Evolutionary conservation across 2,329 filamentous ascomycete genomes (phyloP), one percentile per base, ranked within the genome.

Genomic region (Teratosphaeria gauchensis): DNA sequence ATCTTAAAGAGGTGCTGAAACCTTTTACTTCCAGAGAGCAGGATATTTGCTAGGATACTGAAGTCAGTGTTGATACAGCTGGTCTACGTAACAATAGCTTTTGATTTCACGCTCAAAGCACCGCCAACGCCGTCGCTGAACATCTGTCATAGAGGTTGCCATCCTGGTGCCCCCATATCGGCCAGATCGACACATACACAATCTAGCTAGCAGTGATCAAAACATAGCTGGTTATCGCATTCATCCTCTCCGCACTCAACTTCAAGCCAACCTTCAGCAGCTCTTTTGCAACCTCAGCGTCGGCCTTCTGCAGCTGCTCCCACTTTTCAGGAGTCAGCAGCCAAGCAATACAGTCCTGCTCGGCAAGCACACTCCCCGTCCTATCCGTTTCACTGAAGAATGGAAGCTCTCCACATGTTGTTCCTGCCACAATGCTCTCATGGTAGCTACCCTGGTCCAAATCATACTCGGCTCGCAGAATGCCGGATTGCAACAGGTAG

Each of bases 181-280:
- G 4, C 42, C 42, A 46, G 21, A 16, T 28, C 53, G 28, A 56
- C 42, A 21, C n/a, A 21, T n/a, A 48, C 42, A 54, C 16, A 35
- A 21, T 33, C 69, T 62, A 75, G 63, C 72, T 73, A 56, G 73
- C 73, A 24, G 71, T 74, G 54, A 75, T 73, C 56, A 75, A 62
- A n/a, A 75, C 73, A 65, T 75, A 75, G 57, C 71, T 74, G 28
- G 83, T 86, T 62, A 86, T 84, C 57, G 82, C 81, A 68, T 84
- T 82, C 90, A 97, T 95, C 65, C 94, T 82, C 80, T 99, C 94
- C 58, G 88, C 95, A 51, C 92, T 97, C 72, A 99, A 75, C 78
- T 96, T 96, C 71, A 99, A 73, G n/a, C 88, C 89, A 55, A 97
- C 85, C 67, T 85, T 86, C 71, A 99, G 74, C 68, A 99, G 70